Base-by-base conservation (phyloP, 352 stramenopile species). In the Phytopythium montanum region DNA sequence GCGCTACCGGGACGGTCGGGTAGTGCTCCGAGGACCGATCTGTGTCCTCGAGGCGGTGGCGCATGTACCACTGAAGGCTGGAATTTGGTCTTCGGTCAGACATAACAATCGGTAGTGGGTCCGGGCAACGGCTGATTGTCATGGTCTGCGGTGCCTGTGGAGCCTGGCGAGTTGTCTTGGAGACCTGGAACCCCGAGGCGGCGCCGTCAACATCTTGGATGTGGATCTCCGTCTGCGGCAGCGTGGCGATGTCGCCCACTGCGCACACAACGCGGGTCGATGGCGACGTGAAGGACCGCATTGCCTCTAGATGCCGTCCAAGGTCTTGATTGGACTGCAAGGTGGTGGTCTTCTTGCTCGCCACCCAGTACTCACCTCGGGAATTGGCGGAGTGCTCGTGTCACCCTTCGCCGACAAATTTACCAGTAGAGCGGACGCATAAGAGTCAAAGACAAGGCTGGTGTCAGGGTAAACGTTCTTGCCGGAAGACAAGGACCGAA, bases 31-130 rank as follows among this genome's bases (percentile, higher is more conserved):
- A n/a, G 10, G 33, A 36, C 0, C 52, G 36, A 36, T 58, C 49
- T 36, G 49, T 58, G 38, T 58, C 48, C 34, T 58, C 52, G 4
- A 58, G 36, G 7, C 52, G 52, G 3, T 36, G 52, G 25, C 52
- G 25, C 52, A 58, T 58, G 34, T 58, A 58, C 34, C 34, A 58
- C 25, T 34, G 34, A 26, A 49, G 45, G n/a, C 52, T 58, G 52
- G 6, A n/a, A 8, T 12, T 49, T 23, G 31, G 21, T 29, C 50
- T 18, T 0, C 49, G 25, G 33, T 49, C 14, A 5, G 36, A n/a
- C 5, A 29, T 10, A 0, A 41, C 14, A 8, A 36, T 48, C 9
- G 33, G 18, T 12, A 46, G 51, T 4, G 36, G 33, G 18, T 33
- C 33, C 1, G 36, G 36, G 6, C 36, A 23, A 3, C 50, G 50